A percentile compares a stretch with the other conserved stretches of the same genome.
Evolutionary conservation across 495 filamentous ascomycete species (phyloP).

Genomic region (Penicillium argentinense): DNA sequence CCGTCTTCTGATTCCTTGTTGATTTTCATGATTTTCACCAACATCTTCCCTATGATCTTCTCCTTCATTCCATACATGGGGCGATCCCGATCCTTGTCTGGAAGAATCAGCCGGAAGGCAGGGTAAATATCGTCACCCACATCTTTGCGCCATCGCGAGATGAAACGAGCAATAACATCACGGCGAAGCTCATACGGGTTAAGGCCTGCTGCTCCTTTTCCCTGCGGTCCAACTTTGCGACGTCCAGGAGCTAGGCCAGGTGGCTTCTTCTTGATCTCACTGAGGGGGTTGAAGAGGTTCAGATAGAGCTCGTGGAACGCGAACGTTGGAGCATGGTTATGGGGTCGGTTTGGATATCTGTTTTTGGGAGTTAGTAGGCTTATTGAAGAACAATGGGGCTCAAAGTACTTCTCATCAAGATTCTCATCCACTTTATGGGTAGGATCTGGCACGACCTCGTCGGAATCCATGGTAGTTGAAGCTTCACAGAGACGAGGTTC

Average conservation of each 20-base stretch:
- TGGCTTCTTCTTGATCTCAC: constrained; percentile 76
- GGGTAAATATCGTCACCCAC: constrained; percentile 94
- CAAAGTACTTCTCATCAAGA: constrained; percentile 61
- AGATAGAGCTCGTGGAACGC: constrained; percentile 80
- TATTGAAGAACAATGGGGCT: not conserved
- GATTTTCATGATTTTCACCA: constrained; percentile 91
- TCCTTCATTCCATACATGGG: constrained; percentile 96
- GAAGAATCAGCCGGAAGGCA: constrained; percentile 87
- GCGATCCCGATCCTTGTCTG: constrained; percentile 89
- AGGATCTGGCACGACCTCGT: constrained; percentile 35
- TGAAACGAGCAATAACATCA: constrained; percentile 87
- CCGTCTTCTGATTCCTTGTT: constrained; percentile 89
- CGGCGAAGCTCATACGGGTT: constrained; percentile 81
- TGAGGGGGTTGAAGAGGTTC: constrained; percentile 82
- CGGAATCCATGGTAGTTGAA: constrained; percentile 44
- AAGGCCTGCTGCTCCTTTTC: constrained; percentile 46
- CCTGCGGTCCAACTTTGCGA: constrained; percentile 57
- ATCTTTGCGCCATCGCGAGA: constrained; percentile 82
- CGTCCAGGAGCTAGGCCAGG: constrained; percentile 47
- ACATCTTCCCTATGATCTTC: constrained; percentile 79
- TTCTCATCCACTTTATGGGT: constrained; percentile 43
- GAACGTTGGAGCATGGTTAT: constrained; percentile 73
- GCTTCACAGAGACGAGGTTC: constrained; percentile 7
- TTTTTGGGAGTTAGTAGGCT: constrained; percentile 24
- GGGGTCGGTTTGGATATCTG: constrained; percentile 82